Evolutionary conservation across 164 flowering plant genomes (phyloP).

Genomic region (Hamamelis virginiana): DNA sequence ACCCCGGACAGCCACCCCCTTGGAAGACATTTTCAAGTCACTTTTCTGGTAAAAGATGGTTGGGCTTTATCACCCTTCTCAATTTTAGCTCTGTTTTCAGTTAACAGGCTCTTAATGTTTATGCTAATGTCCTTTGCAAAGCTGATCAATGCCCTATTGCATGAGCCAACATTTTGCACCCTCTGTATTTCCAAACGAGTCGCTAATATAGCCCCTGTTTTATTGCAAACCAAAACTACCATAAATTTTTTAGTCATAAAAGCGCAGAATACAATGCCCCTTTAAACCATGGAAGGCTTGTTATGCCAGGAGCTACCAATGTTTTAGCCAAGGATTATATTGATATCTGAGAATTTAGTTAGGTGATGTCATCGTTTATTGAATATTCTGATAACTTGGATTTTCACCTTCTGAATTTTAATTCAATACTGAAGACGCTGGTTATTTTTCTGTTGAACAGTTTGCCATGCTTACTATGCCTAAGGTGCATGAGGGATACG

Average conservation of each 20-base stretch:
- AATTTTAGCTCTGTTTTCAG: not conserved
- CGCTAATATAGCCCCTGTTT: not conserved
- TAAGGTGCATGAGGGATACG: constrained; percentile 88
- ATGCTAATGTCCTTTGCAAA: not conserved
- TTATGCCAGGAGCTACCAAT: not conserved
- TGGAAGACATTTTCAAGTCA: constrained; percentile 89
- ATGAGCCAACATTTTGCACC: not conserved
- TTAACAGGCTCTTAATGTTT: not conserved
- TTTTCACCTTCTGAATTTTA: not conserved
- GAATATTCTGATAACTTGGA: not conserved
- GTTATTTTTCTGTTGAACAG: constrained; percentile 40
- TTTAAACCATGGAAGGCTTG: not conserved
- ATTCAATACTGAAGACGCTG: not conserved
- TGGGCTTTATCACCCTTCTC: constrained; percentile 16
- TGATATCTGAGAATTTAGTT: not conserved
- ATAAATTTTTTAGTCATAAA: no score
- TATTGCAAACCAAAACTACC: no score
- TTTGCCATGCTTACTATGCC: constrained; percentile 91
- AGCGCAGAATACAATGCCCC: not conserved
- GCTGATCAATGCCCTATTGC: not conserved
- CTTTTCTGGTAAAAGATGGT: constrained; percentile 76
- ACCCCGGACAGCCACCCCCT: constrained; percentile 91
- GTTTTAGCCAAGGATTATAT: not conserved
- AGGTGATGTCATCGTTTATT: not conserved
- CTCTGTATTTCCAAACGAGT: not conserved